A percentile compares a stretch with the other conserved stretches of the same genome.
These are phyloP conservation scores for Alternaria tenuissima DNA, from an alignment of 2,329 filamentous ascomycete genomes.

Conservation along the genomic window DNA sequence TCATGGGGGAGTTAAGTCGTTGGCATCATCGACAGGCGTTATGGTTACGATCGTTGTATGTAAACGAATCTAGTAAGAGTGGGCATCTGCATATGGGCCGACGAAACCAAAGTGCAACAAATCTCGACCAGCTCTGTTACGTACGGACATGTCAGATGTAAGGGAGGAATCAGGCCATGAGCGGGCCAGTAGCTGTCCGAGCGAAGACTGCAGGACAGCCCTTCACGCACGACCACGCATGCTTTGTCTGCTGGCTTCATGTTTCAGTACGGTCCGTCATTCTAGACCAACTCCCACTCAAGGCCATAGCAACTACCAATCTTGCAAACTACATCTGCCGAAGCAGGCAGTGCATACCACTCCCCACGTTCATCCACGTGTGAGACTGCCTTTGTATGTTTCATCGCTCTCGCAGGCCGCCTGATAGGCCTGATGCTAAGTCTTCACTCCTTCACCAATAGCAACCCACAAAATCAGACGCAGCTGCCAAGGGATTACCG, in stretches of 20 bases:
- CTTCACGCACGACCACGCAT: slow-evolving; percentile 1
- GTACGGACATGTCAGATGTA: not conserved
- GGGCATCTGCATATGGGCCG: not conserved
- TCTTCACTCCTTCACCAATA: slow-evolving; percentile 13
- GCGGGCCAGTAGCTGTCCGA: not conserved
- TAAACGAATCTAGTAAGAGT: slow-evolving; percentile 17
- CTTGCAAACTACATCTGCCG: not conserved
- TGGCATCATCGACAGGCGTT: slow-evolving; percentile 31
- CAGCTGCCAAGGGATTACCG: slow-evolving; percentile 19
- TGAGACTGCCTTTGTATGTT: slow-evolving; percentile 12
- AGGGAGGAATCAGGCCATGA: not conserved
- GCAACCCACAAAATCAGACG: not conserved
- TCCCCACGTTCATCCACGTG: slow-evolving; percentile 14
- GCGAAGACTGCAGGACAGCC: slow-evolving; percentile 1
- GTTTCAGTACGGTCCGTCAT: not conserved
- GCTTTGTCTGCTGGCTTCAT: slow-evolving; percentile 5
- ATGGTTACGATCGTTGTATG: slow-evolving; percentile 24
- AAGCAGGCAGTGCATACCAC: slow-evolving; percentile 12
- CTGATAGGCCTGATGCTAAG: slow-evolving; percentile 5
- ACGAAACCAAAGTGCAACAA: not conserved
- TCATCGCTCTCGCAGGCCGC: slow-evolving; percentile 22
- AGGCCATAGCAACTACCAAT: not conserved
- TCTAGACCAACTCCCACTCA: not conserved
- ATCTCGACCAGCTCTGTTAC: not conserved
- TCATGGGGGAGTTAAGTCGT: slow-evolving; percentile 31